Percentiles rank a stretch among this genome's conserved stretches.
phyloP scores from a whole-genome alignment of 1,139 yeast species.

The Debaryomyces udenii region DNA sequence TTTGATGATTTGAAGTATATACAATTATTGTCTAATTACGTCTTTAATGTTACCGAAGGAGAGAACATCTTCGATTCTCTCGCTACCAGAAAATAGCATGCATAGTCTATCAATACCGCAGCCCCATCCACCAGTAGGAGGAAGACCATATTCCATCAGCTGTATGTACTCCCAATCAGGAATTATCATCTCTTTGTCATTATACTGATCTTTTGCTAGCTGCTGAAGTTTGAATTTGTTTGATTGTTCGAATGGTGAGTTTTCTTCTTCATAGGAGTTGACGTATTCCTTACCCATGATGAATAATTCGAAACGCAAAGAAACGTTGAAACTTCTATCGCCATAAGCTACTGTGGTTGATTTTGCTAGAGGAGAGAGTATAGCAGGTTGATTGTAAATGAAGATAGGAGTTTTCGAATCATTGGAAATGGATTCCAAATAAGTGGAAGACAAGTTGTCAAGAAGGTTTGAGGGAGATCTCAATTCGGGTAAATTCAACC shows the following conservation, averaged over 20 bases:
- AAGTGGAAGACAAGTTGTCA: slow-evolving; percentile 64
- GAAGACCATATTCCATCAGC: slow-evolving; percentile 88
- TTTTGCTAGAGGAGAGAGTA: slow-evolving; percentile 87
- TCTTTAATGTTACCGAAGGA: slow-evolving; percentile 82
- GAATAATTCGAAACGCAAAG: slow-evolving; percentile 81
- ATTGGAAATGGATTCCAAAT: slow-evolving; percentile 64
- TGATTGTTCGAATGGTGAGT: slow-evolving; percentile 73
- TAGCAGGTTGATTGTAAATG: slow-evolving; percentile 81
- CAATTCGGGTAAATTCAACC: slow-evolving; percentile 42
- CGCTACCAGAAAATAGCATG: slow-evolving; percentile 70
- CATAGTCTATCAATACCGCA: slow-evolving; percentile 87
- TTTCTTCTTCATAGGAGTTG: slow-evolving; percentile 97
- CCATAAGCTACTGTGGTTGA: slow-evolving; percentile 38
- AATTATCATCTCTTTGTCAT: slow-evolving; percentile 64
- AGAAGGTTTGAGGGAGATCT: slow-evolving; percentile 59
- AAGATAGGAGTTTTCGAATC: slow-evolving; percentile 58
- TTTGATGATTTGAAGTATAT: neutral
- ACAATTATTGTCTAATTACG: slow-evolving; percentile 36
- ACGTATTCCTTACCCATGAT: slow-evolving; percentile 80
- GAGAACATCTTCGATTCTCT: slow-evolving; percentile 77
- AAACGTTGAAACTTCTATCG: slow-evolving; percentile 43
- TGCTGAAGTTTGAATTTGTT: slow-evolving; percentile 64
- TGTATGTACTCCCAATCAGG: slow-evolving; percentile 76
- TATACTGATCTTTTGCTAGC: slow-evolving; percentile 42
- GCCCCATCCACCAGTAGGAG: slow-evolving; percentile 99